A percentile compares a stretch with the other conserved stretches of the same genome.
These are phyloP conservation scores for Cystobasidium tubakii DNA, from an alignment of 768 basidiomycete genomes.

Conservation along the genomic window DNA sequence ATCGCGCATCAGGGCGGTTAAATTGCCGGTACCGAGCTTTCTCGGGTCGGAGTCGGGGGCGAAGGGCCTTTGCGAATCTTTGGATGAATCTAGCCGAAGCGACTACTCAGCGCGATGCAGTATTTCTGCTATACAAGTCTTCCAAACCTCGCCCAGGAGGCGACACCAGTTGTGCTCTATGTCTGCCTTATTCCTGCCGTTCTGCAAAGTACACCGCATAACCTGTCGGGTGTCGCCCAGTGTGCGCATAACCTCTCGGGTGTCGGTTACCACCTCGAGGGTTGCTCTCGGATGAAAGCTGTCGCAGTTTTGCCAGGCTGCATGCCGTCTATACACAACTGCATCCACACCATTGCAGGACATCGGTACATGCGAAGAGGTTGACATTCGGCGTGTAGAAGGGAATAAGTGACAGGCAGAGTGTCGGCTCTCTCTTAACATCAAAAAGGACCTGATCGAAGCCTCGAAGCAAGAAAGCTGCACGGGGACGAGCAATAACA, in stretches of 20 bases:
- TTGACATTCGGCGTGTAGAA: no score
- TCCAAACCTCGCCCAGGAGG: neutral
- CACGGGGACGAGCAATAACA: neutral
- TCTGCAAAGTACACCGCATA: neutral
- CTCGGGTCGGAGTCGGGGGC: no score
- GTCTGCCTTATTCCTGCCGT: neutral
- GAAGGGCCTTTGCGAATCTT: no score
- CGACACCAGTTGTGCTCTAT: neutral
- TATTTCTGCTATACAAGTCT: no score
- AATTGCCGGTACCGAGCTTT: no score
- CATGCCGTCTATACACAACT: neutral
- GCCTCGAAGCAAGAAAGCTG: neutral
- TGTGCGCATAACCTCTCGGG: constrained; percentile 9
- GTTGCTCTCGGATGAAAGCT: neutral
- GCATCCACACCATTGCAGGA: no score
- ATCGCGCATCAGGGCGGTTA: no score
- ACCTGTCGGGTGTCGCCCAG: neutral
- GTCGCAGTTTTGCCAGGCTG: neutral
- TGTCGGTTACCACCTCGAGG: neutral
- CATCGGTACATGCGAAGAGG: no score
- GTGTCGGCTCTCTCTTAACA: no score
- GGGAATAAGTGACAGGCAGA: no score
- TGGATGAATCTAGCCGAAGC: no score
- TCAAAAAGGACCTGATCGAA: neutral
- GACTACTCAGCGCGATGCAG: no score